Evolutionary conservation across 2,329 filamentous ascomycete genomes (phyloP), one percentile per base, ranked within the genome.

Genomic region (Pseudogymnoascus sp.): DNA sequence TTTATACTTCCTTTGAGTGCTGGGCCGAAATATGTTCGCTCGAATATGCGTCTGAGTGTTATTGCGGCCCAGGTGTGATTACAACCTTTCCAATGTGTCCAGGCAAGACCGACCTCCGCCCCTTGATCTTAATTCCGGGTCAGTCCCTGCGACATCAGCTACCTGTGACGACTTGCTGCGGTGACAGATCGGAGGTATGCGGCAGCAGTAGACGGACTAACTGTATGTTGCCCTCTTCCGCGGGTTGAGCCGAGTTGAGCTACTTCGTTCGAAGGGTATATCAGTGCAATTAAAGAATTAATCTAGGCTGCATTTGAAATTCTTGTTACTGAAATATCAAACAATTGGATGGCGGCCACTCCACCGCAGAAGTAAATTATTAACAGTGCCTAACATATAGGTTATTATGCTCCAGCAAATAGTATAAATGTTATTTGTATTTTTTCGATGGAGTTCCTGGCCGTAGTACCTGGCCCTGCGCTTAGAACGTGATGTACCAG

Each of bases 1-100:
- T 14, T 38, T 16, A 19, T 19, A 19, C 19, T 19, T 19, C 14
- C 31, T 62, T 24, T 62, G 19, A 19, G 38, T 42, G 38, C 59
- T n/a, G 59, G 24, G 6, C 62, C 40, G 24, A 47, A 29, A 6
- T 62, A 62, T 38, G 33, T 16, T 62, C 31, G 13, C 21, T 64
- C 24, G 60, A 62, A 40, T 64, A 62, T 21, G 44, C 6, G 62
- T 67, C 16, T 5, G 56, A 60, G 16, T 60, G n/a, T n/a, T 59
- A 19, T 10, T 59, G 56, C 4, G 31, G 11, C 16, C 24, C 56
- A 6, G 7, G 19, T 60, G 38, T n/a, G 6, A 21, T 19, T 19
- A n/a, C 19, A 19, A 19, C 19, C 19, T 19, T 19, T 19, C 29
- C 16, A n/a, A 19, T n/a, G 14, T 60, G 14, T 19, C 13, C 26